Percentiles rank a stretch among this genome's conserved stretches.
Evolutionary conservation across 805 yeast species (phyloP).

Genomic region (Kurtzmaniella fragi): DNA sequence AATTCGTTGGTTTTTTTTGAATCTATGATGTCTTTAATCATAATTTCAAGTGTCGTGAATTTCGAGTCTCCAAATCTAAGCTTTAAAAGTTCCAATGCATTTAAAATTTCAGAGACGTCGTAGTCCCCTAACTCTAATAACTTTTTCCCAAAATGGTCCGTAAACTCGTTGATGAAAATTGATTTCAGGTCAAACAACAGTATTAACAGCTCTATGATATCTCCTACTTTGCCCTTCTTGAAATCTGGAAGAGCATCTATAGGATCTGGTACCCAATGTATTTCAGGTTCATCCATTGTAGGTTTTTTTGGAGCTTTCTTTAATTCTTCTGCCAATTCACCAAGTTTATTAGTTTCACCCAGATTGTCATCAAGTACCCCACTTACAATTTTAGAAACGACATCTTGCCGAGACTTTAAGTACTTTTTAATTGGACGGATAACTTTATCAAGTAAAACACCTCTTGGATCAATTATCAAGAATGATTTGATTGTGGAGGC

Average conservation of each 20-base stretch:
- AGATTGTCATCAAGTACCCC: conserved; percentile 52
- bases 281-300: conserved; percentile 38
- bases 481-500: conserved; percentile 70
- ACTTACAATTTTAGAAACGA: conserved; percentile 61
- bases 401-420: conserved; percentile 68
- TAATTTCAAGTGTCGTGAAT: conserved; percentile 70
- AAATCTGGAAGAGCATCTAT: conserved; percentile 88
- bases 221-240: conserved; percentile 54
- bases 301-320: conserved; percentile 14
- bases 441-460: conserved; percentile 74
- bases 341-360: conserved; percentile 36
- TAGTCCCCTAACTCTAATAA: conserved; percentile 43
- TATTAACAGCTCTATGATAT: conserved; percentile 64
- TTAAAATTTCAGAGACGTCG: conserved; percentile 33
- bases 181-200: conserved; percentile 70
- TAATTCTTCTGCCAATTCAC: conserved; percentile 54
- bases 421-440: conserved; percentile 71
- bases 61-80: conserved; percentile 61
- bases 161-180: conserved; percentile 60
- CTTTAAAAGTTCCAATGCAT: conserved; percentile 51
- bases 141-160: conserved; percentile 52
- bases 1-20: conserved; percentile 44
- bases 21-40: conserved; percentile 67
- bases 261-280: conserved; percentile 81
- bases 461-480: conserved; percentile 76